phyloP scores from a whole-genome alignment of 345 rosid species.

The Orychophragmus violaceus region DNA sequence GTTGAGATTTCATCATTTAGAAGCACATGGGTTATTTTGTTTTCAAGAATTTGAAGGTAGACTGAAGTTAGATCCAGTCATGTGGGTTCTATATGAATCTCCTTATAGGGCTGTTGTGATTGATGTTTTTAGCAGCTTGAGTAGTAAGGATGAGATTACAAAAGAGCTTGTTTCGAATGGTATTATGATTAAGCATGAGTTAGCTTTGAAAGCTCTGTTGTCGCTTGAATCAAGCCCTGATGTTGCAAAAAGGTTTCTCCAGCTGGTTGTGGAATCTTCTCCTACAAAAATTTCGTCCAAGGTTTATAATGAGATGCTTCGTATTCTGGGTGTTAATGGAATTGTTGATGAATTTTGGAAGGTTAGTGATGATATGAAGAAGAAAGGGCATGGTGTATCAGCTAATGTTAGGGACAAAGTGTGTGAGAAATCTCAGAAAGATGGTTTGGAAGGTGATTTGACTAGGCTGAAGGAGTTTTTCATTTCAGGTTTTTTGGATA shows the following conservation, averaged over 20 bases:
- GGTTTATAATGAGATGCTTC: constrained; percentile 59
- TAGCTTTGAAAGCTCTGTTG: constrained; percentile 48
- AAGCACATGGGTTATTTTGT: too few relatives aligned
- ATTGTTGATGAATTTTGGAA: constrained; percentile 59
- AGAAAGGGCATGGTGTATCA: constrained; percentile 71
- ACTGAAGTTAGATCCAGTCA: too few relatives aligned
- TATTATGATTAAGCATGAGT: constrained; percentile 43
- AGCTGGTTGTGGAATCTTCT: constrained; percentile 50
- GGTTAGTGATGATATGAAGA: constrained; percentile 66
- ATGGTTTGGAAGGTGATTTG: constrained; percentile 49
- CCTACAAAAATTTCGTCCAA: constrained; percentile 52
- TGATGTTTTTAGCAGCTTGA: constrained; percentile 44
- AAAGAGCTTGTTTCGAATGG: constrained; percentile 45
- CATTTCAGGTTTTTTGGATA: constrained; percentile 58
- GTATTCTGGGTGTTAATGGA: constrained; percentile 56
- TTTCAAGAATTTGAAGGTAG: too few relatives aligned
- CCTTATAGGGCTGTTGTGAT: too few relatives aligned
- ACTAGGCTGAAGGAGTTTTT: constrained; percentile 56
- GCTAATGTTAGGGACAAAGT: constrained; percentile 53
- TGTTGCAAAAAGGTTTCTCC: constrained; percentile 56
- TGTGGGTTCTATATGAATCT: too few relatives aligned
- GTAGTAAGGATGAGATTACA: constrained; percentile 31
- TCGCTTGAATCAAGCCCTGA: constrained; percentile 50
- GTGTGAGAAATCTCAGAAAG: constrained; percentile 48
- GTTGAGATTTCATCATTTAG: too few relatives aligned